Evolutionary conservation across 2,329 filamentous ascomycete species (phyloP).

Genomic region (Microdochium trichocladiopsis): DNA sequence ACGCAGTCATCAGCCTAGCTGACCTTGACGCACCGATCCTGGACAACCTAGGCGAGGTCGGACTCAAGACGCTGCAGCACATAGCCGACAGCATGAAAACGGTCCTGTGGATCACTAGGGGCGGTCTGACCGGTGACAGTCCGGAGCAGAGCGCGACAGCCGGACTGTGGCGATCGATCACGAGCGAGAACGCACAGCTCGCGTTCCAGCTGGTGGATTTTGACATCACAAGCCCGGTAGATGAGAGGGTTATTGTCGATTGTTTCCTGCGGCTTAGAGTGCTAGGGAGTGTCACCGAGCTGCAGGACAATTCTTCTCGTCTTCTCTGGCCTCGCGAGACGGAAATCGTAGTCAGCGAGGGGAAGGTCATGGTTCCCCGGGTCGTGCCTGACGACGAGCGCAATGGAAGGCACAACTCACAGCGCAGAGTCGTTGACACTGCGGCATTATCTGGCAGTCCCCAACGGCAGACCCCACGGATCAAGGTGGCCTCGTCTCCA

Average conservation of each 20-base stretch:
- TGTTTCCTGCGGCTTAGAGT: background rate
- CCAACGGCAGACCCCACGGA: background rate
- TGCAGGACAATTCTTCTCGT: background rate
- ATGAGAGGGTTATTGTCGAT: background rate
- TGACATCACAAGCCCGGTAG: background rate
- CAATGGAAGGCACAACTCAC: background rate
- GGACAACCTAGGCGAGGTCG: background rate
- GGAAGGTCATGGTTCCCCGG: background rate
- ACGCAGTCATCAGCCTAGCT: background rate
- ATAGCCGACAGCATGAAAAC: background rate
- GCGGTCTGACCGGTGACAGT: background rate
- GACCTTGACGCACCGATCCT: background rate
- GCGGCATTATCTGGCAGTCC: background rate
- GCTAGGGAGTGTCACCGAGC: background rate
- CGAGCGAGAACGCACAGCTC: background rate
- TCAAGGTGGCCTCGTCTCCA: background rate
- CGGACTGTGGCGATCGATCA: background rate
- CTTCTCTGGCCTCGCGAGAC: background rate
- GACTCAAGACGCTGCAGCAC: background rate
- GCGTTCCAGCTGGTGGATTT: background rate
- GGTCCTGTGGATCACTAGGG: background rate
- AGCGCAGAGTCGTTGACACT: background rate
- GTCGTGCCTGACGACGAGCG: background rate
- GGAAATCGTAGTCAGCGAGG: background rate
- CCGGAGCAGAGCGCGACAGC: background rate